Percentiles rank a stretch among this genome's conserved stretches.
These are phyloP conservation scores for Candida morakotiae DNA, from an alignment of 805 yeast species.

Conservation along the genomic window DNA sequence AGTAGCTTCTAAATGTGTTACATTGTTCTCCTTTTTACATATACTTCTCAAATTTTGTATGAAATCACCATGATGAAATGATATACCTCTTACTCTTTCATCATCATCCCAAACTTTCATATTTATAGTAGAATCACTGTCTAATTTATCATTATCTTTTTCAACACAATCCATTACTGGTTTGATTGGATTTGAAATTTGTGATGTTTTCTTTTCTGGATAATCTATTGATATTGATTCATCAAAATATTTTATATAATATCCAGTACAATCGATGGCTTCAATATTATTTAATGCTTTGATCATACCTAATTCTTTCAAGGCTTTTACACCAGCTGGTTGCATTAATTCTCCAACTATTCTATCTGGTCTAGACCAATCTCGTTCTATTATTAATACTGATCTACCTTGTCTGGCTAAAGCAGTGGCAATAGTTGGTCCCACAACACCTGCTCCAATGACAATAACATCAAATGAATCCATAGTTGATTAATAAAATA, in stretches of 20 bases:
- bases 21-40: constrained; percentile 67
- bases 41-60: constrained; percentile 68
- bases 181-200: constrained; percentile 37
- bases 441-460: constrained; percentile 98
- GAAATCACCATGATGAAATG: constrained; percentile 92
- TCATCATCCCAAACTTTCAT: constrained; percentile 53
- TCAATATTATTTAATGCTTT: constrained; percentile 70
- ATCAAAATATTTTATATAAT: constrained; percentile 67
- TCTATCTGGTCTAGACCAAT: constrained; percentile 89
- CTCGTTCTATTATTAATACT: constrained; percentile 79
- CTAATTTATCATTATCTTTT: constrained; percentile 54
- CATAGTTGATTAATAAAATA: too few relatives aligned
- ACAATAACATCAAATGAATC: constrained; percentile 71
- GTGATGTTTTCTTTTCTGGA: constrained; percentile 52
- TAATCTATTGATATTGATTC: constrained; percentile 61
- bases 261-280: constrained; percentile 76
- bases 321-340: constrained; percentile 91
- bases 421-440: constrained; percentile 88
- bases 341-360: constrained; percentile 97
- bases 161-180: constrained; percentile 54
- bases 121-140: constrained; percentile 44
- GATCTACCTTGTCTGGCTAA: constrained; percentile 86
- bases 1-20: constrained; percentile 77
- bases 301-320: constrained; percentile 77
- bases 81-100: constrained; percentile 65